Percentiles rank a stretch among this genome's conserved stretches.
These are phyloP conservation scores for Talaromyces sp. DNA, from an alignment of 2,329 filamentous ascomycete genomes.

Conservation along the genomic window DNA sequence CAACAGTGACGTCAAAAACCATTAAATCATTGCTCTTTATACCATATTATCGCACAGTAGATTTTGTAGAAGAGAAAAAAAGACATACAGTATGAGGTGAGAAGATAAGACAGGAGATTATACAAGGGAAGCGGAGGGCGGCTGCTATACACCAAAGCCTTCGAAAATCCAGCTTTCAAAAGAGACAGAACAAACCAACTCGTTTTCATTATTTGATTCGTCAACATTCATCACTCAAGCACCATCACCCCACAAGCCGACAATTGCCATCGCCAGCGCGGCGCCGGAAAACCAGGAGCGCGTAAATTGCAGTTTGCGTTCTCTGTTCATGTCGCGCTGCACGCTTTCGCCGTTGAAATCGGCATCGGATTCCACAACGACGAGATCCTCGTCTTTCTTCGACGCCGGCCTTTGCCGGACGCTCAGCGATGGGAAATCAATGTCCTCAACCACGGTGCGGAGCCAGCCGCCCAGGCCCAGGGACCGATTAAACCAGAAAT, in stretches of 20 bases:
- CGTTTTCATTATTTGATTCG: background rate
- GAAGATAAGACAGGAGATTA: background rate
- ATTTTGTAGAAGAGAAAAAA: background rate
- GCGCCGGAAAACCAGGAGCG: slow-evolving; percentile 36
- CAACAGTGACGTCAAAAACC: background rate
- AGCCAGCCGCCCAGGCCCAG: slow-evolving; percentile 42
- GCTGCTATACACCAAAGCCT: background rate
- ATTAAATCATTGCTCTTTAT: background rate
- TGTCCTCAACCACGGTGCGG: slow-evolving; percentile 40
- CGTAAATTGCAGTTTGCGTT: slow-evolving; percentile 33
- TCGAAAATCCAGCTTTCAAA: slow-evolving; percentile 12
- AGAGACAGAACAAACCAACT: background rate
- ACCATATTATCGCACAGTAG: background rate
- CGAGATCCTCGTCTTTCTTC: slow-evolving; percentile 33
- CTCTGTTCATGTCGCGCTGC: slow-evolving; percentile 38
- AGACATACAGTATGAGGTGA: background rate
- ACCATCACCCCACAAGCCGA: slow-evolving; percentile 46
- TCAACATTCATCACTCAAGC: slow-evolving; percentile 16
- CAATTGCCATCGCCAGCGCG: slow-evolving; percentile 42
- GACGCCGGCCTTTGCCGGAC: slow-evolving; percentile 15
- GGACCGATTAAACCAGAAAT: slow-evolving; percentile 68
- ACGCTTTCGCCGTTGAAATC: slow-evolving; percentile 44
- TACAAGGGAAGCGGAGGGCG: slow-evolving; percentile 7
- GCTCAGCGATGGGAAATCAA: slow-evolving; percentile 16
- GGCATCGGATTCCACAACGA: slow-evolving; percentile 33